A percentile compares a stretch with the other conserved stretches of the same genome.
phyloP scores from a whole-genome alignment of 768 basidiomycete species.

The Pulveroboletus sp. region DNA sequence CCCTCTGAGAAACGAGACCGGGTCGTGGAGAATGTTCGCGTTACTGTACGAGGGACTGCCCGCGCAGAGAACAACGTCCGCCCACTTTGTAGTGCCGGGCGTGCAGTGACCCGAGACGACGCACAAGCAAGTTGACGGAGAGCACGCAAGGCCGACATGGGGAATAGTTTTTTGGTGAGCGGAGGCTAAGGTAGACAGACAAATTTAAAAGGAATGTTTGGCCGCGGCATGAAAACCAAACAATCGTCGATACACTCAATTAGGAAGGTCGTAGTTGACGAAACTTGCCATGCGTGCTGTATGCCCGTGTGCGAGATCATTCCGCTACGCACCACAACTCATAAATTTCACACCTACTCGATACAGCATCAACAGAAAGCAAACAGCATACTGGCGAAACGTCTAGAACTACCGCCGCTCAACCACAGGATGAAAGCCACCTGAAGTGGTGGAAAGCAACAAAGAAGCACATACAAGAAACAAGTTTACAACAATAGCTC shows the following conservation, averaged over 20 bases:
- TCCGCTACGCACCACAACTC: conserved; percentile 2
- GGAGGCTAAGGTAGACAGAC: neutral
- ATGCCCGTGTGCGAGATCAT: neutral
- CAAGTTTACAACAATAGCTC: neutral
- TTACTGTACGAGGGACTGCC: conserved; percentile 14
- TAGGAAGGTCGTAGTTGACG: conserved; percentile 9
- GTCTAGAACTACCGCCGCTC: neutral
- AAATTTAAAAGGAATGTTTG: conserved; percentile 28
- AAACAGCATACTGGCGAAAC: conserved; percentile 3
- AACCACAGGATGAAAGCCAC: neutral
- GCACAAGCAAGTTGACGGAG: conserved; percentile 54
- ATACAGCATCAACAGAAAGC: conserved; percentile 4
- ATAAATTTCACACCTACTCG: neutral
- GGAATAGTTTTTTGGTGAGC: neutral
- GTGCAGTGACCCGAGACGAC: conserved; percentile 37
- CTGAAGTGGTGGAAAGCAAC: neutral
- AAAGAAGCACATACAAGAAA: neutral
- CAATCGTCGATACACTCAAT: conserved; percentile 13
- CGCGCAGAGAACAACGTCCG: conserved; percentile 17
- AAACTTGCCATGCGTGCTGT: too few relatives aligned
- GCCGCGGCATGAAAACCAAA: conserved; percentile 32
- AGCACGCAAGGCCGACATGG: conserved; percentile 63
- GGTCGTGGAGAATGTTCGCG: conserved; percentile 42
- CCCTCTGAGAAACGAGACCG: conserved; percentile 40
- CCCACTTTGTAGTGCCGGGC: conserved; percentile 25